Evolutionary conservation across 805 yeast genomes (phyloP), one percentile per base, ranked within the genome.

Genomic region (Wickerhamiella brachini): DNA sequence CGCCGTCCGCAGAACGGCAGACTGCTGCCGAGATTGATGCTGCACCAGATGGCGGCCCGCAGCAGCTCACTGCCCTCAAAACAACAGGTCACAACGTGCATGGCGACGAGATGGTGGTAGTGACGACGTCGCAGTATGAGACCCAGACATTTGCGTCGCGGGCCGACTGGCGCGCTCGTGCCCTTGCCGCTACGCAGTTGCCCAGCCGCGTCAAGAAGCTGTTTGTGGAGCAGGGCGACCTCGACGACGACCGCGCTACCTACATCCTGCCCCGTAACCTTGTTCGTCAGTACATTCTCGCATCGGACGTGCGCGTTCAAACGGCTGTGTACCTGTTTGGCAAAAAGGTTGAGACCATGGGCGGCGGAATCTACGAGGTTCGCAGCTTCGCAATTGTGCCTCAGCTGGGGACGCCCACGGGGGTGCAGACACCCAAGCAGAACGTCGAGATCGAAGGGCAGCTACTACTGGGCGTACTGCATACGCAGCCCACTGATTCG

Each of bases 101-200:
- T 61, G 99, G 99, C 34, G 98, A 93, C 62, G 94, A 89, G 59
- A 90, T 93, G 60, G 83, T 85, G 43, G 90, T 95, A 0, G 95
- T 90, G 29, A 88, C 97, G 0, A 88, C 97, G 0, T 80, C 89
- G 17, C 79, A 79, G 55, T 89, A 85, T 62, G 98, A 88, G 64
- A 93, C 86, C 60, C 81, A 80, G 68, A 69, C 81, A 15, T 93
- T 93, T 63, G 73, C 81, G 45, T 85, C 96, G 1, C 81, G 79
- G 63, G 80, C 88, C 37, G 95, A 88, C 61, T 93, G 99, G 99
- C 75, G 97, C 58, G 74, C 75, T 50, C 69, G 94, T 41, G 96
- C 97, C 0, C 78, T 93, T 47, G 80, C 94, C 1, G 75, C 94
- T 0, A 75, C 84, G 45, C 75, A 79, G 56, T 70, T 93, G 46